A percentile compares a stretch with the other conserved stretches of the same genome.
phyloP scores from a whole-genome alignment of 2,329 filamentous ascomycete genomes.

The Fusarium floridanum region DNA sequence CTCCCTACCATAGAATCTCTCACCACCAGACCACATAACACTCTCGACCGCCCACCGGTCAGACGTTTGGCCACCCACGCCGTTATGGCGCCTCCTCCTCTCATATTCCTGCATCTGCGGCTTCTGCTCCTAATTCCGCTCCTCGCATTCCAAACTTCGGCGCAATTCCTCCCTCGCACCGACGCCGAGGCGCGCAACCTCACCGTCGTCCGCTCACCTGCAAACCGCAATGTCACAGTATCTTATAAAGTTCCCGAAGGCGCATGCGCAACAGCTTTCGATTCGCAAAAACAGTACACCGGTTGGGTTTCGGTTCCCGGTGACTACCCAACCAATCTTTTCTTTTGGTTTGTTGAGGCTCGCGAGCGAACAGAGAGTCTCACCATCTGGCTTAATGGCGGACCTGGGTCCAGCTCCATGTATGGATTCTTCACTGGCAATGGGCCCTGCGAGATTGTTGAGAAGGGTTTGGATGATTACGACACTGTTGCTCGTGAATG shows the following conservation, averaged over 20 bases:
- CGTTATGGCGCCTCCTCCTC: slow-evolving; percentile 32
- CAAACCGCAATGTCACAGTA: slow-evolving; percentile 74
- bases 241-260: slow-evolving; percentile 73
- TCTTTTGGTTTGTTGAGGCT: slow-evolving; percentile 65
- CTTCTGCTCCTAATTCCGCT: slow-evolving; percentile 32
- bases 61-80: background rate
- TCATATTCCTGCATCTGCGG: slow-evolving; percentile 14
- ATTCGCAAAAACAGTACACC: slow-evolving; percentile 75
- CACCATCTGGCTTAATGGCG: slow-evolving; percentile 76
- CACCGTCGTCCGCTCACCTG: slow-evolving; percentile 71
- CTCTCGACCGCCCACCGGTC: background rate
- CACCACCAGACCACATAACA: slow-evolving; percentile 17
- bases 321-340: slow-evolving; percentile 63
- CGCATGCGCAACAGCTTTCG: slow-evolving; percentile 75
- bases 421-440: slow-evolving; percentile 73
- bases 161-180: slow-evolving; percentile 51
- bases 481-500: slow-evolving; percentile 70
- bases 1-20: slow-evolving; percentile 26
- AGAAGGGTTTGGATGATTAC: slow-evolving; percentile 62
- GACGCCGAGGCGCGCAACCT: slow-evolving; percentile 55
- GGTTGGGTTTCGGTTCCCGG: slow-evolving; percentile 76
- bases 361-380: slow-evolving; percentile 58
- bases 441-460: slow-evolving; percentile 66
- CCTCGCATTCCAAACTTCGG: slow-evolving; percentile 37
- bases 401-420: slow-evolving; percentile 74